A percentile compares a stretch with the other conserved stretches of the same genome.
Conservation (phyloP, 257 asterid species). For the Primulina eburnea region DNA sequence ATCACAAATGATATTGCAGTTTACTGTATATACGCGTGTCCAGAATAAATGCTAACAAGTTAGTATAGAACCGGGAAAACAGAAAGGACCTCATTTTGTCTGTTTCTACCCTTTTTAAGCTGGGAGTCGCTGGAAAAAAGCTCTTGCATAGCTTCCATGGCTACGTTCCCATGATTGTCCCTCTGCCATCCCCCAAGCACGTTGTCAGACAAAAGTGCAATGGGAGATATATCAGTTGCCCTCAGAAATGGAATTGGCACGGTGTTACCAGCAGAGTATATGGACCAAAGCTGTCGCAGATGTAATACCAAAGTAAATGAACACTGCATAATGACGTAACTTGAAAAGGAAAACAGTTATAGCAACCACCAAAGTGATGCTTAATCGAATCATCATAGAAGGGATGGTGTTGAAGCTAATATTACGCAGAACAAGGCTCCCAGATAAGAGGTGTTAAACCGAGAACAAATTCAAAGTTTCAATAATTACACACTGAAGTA, state of each 20-base stretch:
- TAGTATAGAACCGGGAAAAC: not conserved
- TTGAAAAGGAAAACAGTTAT: not conserved
- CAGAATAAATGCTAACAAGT: not conserved
- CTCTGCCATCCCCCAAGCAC: constrained; percentile 65
- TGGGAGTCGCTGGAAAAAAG: constrained; percentile 83
- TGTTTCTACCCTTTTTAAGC: constrained; percentile 85
- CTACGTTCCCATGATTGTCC: constrained; percentile 60
- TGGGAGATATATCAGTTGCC: constrained; percentile 94
- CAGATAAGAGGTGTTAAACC: not conserved
- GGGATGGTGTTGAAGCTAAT: constrained; percentile 1
- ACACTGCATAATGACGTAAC: not conserved
- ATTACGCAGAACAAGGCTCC: not conserved
- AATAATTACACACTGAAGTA: not conserved
- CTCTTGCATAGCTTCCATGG: constrained; percentile 87
- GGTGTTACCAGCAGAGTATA: constrained; percentile 95
- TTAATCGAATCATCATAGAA: not conserved
- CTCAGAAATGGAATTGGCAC: constrained; percentile 90
- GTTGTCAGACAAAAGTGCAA: constrained; percentile 85
- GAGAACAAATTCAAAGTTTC: not conserved
- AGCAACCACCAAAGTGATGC: not conserved
- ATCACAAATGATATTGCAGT: not conserved
- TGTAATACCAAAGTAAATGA: constrained; percentile 12
- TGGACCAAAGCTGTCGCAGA: constrained; percentile 76
- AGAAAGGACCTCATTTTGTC: constrained; percentile 73
- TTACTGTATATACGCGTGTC: not conserved